These are phyloP conservation scores for Tylopilus vinaceipallidus DNA, from an alignment of 768 basidiomycete genomes.

Conservation along the genomic window DNA sequence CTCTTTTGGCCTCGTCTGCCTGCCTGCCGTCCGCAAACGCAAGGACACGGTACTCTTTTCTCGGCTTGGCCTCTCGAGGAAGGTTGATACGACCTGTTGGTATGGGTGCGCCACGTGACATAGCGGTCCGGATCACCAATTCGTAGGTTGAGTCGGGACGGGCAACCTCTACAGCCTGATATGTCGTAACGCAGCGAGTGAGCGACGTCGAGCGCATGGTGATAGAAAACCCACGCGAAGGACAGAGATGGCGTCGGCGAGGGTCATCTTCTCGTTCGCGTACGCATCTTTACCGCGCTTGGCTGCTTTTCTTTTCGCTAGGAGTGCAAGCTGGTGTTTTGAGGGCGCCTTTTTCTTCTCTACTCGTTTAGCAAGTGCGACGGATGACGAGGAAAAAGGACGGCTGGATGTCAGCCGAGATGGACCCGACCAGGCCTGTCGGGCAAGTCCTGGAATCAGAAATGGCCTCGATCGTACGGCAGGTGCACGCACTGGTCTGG, in stretches of 20 bases:
- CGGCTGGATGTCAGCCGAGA: slow-evolving; percentile 5
- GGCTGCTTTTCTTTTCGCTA: slow-evolving; percentile 56
- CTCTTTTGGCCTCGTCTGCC: slow-evolving; percentile 79
- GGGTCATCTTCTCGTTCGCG: slow-evolving; percentile 62
- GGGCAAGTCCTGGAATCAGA: not conserved
- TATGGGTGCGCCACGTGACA: slow-evolving; percentile 75
- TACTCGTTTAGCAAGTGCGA: slow-evolving; percentile 44
- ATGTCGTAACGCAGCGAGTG: slow-evolving; percentile 2
- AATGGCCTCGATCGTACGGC: not conserved
- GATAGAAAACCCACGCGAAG: slow-evolving; percentile 53
- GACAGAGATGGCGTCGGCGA: slow-evolving; percentile 64
- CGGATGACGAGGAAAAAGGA: slow-evolving; percentile 51
- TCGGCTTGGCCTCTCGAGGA: slow-evolving; percentile 75
- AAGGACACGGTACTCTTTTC: slow-evolving; percentile 73
- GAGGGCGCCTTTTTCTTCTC: slow-evolving; percentile 59
- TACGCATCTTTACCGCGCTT: slow-evolving; percentile 54
- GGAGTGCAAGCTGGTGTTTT: slow-evolving; percentile 69
- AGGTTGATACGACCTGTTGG: slow-evolving; percentile 89
- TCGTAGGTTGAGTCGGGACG: slow-evolving; percentile 77
- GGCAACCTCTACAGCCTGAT: slow-evolving; percentile 80
- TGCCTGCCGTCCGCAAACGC: slow-evolving; percentile 88
- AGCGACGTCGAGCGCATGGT: slow-evolving; percentile 2
- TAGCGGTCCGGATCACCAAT: slow-evolving; percentile 74
- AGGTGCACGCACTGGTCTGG: slow-evolving; percentile 16
- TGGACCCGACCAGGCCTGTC: slow-evolving; percentile 1